Evolutionary conservation across 2,329 filamentous ascomycete species (phyloP), one percentile per base, ranked within the genome.

Genomic region (Albifimbria verrucaria): DNA sequence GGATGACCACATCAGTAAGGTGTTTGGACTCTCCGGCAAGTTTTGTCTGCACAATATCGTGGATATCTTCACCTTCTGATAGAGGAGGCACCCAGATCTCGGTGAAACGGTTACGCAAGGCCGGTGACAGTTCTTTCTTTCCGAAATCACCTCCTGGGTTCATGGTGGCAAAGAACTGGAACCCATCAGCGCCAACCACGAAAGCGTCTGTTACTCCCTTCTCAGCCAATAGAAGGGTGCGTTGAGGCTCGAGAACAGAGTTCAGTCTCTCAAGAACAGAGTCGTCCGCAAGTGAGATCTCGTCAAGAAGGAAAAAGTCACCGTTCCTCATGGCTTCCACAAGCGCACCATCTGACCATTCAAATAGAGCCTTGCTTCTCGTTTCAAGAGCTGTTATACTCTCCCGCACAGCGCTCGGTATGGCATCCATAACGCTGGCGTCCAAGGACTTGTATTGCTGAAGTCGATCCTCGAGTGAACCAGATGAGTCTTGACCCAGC

Each of bases 111-210:
- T 99, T 99, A 45, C 94, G 83, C 55, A 99, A 76, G 15, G 94
- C 95, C 3, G 94, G 94, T 1, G 94, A 99, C 12, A 99, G 80
- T 69, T 99, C 94, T 61, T 93, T 91, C 74, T 99, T 99, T 59
- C 94, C 94, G 68, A 97, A 99, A 66, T 99, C 94, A 45, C 95
- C 94, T 49, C 95, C 95, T 9, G 94, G 94, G 61, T 99, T 99
- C 94, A 99, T 99, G 0, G 94, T 99, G 3, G 94, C 93, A 55
- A 99, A 83, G 71, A 99, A 97, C 64, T 99, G 92, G 70, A 97
- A 99, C 0, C 88, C 90, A 41, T 88, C 78, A 11, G 79, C 72
- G 6, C 89, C 94, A 39, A 82, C 81, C 23, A 99, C 81, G 57
- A 90, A 86, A 0, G 92, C 92, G 67, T 96, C 87, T 5, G 89